Conservation (phyloP, 2,329 filamentous ascomycete species). For the Talaromyces verruculosus region DNA sequence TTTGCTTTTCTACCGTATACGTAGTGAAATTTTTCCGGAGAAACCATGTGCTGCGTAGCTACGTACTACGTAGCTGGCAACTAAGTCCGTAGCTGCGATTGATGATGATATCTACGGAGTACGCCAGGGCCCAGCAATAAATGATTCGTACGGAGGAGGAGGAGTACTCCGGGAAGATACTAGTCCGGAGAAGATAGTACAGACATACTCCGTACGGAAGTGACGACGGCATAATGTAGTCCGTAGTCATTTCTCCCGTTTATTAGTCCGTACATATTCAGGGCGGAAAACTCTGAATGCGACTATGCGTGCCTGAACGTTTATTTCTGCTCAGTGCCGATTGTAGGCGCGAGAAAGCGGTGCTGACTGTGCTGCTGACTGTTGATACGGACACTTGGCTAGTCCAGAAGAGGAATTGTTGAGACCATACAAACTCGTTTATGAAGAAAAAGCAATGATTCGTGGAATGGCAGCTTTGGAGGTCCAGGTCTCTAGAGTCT, state of each 20-base stretch:
- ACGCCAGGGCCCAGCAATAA: not conserved
- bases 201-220: not conserved
- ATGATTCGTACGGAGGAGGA: not conserved
- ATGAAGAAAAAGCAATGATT: not conserved
- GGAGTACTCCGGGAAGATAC: not conserved
- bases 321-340: not conserved
- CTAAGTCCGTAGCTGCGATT: not conserved
- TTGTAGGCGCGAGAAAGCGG: not conserved
- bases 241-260: not conserved
- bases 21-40: not conserved
- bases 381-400: not conserved
- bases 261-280: not conserved
- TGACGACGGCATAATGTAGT: not conserved
- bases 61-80: not conserved
- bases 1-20: not conserved
- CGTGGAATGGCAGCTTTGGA: not conserved
- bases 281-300: not conserved
- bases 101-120: not conserved
- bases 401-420: constrained; percentile 3
- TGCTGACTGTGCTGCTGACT: constrained; percentile 2
- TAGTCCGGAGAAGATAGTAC: not conserved
- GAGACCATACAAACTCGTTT: not conserved
- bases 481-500: not conserved
- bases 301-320: not conserved
- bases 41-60: not conserved